Evolutionary conservation across 2,329 filamentous ascomycete genomes (phyloP), one percentile per base, ranked within the genome.

Genomic region (Penicillium paneum): DNA sequence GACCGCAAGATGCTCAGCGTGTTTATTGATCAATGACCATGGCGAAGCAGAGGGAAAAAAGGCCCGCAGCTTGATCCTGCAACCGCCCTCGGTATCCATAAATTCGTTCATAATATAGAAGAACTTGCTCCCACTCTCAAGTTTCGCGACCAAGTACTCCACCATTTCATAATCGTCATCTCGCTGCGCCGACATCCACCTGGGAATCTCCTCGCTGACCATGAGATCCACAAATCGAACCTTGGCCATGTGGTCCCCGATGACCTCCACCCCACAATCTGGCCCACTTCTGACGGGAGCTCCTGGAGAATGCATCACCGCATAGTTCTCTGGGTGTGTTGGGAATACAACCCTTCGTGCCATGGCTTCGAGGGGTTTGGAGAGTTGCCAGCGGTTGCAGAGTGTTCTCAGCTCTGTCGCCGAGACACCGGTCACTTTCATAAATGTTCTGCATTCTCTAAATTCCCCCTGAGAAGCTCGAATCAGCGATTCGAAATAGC

Each of bases 51-150:
- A 49, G 3, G 52, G 52, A 12, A 54, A 54, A 32, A 50, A 54
- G 8, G 24, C 34, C 11, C 46, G 45, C 29, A 54, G 39, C 32
- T 28, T 54, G 39, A 50, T 49, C 26, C 44, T 50, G n/a, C 52
- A 50, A 11, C 52, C 52, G 11, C 28, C 19, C 12, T 21, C 39
- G 8, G 38, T 49, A 19, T 54, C 26, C 46, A 43, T 49, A 34
- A 54, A 54, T 32, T 50, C 52, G n/a, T 54, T 54, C 39, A 54
- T 32, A 34, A 54, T 11, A 54, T 50, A 54, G 32, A 44, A 54
- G 32, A 54, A 38, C 6, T 17, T 32, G 29, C 15, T 54, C 28
- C 46, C 45, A 21, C 32, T 54, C 8, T 49, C 46, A 21, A 54
- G 45, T 11, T 44, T 50, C 17, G 40, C 52, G 12, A 43, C 39